phyloP scores from a whole-genome alignment of 2,329 filamentous ascomycete genomes.

The Tolypocladium pustulatum region DNA sequence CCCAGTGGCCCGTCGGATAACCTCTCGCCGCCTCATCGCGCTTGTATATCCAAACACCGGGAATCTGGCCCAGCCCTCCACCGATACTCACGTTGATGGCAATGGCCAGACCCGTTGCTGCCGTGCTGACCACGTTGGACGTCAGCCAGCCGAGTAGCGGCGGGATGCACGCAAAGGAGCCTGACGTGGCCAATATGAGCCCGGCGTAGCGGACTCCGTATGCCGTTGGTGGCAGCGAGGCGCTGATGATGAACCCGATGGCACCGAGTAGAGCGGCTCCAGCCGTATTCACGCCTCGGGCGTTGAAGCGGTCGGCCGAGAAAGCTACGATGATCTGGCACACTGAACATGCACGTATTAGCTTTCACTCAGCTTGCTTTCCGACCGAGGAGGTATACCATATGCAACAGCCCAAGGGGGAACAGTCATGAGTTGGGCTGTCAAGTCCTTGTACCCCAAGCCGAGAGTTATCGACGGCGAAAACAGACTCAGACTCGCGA shows the following conservation, averaged over 20 bases:
- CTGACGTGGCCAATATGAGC: conserved; percentile 55
- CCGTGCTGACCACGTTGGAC: conserved; percentile 55
- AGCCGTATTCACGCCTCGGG: conserved; percentile 34
- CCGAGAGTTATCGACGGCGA: conserved; percentile 50
- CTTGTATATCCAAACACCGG: conserved; percentile 66
- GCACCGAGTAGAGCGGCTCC: conserved; percentile 32
- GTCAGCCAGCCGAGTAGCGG: conserved; percentile 62
- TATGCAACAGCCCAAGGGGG: conserved; percentile 55
- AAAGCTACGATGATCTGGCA: conserved; percentile 36
- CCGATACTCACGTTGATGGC: conserved; percentile 58
- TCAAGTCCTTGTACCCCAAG: conserved; percentile 36
- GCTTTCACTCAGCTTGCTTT: conserved; percentile 5
- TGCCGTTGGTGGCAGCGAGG: conserved; percentile 47
- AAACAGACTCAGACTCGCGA: conserved; percentile 51
- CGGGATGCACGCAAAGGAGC: conserved; percentile 59
- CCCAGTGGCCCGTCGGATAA: conserved; percentile 63
- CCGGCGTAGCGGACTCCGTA: conserved; percentile 57
- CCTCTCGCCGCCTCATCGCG: conserved; percentile 46
- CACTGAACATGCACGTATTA: conserved; percentile 12
- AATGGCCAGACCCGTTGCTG: conserved; percentile 56
- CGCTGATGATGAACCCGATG: conserved; percentile 48
- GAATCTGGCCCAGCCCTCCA: conserved; percentile 60
- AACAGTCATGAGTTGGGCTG: conserved; percentile 56
- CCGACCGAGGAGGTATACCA: conserved; percentile 14
- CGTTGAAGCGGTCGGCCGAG: conserved; percentile 53